Percentiles rank a stretch among this genome's conserved stretches.
These are phyloP conservation scores for Eucalyptus sp. DNA, from an alignment of 345 rosid genomes.

Conservation along the genomic window DNA sequence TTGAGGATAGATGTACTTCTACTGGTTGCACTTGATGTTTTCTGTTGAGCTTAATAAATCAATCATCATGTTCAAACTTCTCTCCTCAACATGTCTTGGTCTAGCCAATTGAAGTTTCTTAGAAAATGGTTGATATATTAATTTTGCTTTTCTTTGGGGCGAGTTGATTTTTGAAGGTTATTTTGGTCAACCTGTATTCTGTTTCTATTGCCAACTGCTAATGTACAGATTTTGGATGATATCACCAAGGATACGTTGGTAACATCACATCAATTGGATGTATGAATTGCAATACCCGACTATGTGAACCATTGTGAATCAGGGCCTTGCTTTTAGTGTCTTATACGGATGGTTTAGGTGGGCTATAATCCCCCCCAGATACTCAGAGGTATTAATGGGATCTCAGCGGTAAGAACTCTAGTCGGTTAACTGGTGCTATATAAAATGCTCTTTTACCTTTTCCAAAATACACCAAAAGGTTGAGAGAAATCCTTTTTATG, in stretches of 20 bases:
- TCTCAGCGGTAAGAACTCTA: not conserved
- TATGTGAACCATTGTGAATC: not conserved
- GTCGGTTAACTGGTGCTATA: not conserved
- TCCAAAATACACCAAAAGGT: not conserved
- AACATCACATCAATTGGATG: not conserved
- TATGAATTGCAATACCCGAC: not conserved
- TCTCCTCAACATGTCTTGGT: not conserved
- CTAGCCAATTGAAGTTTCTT: not conserved
- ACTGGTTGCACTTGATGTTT: not conserved
- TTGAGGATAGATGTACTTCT: not conserved
- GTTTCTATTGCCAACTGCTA: not conserved
- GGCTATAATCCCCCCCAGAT: not conserved
- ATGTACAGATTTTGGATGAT: not conserved
- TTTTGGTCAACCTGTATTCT: not conserved
- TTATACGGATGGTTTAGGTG: not conserved
- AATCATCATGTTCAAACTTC: not conserved
- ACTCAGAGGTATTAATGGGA: not conserved
- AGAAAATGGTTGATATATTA: not conserved
- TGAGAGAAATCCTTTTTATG: not conserved
- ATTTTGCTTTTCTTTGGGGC: not conserved
- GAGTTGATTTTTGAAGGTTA: not conserved
- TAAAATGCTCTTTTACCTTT: not conserved
- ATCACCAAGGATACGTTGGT: not conserved
- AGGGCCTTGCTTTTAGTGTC: not conserved
- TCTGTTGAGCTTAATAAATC: not conserved